phyloP scores from a whole-genome alignment of 2,329 filamentous ascomycete species.

The Aspergillus aculeatus region DNA sequence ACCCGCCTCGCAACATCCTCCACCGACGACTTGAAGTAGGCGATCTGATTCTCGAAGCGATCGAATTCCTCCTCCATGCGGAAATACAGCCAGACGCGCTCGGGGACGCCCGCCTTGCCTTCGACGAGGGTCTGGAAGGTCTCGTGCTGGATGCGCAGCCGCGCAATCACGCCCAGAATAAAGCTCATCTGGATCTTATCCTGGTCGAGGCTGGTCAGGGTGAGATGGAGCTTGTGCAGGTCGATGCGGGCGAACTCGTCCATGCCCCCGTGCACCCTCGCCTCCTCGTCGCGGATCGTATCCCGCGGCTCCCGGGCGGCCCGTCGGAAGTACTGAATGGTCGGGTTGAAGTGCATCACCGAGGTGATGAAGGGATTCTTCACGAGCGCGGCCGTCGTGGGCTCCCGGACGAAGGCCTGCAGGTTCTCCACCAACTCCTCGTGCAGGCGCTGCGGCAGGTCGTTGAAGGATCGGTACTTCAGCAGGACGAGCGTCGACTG shows the following conservation, averaged over 20 bases:
- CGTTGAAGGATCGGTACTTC: slow-evolving; percentile 9
- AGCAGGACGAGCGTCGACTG: slow-evolving; percentile 4
- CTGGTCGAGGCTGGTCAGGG: slow-evolving; percentile 8
- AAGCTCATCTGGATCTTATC: slow-evolving; percentile 12
- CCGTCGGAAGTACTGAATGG: slow-evolving; percentile 8
- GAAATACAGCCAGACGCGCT: slow-evolving; percentile 7
- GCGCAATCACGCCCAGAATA: slow-evolving; percentile 7
- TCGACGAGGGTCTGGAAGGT: slow-evolving; percentile 7
- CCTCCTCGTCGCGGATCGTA: slow-evolving; percentile 8
- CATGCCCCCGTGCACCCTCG: not conserved
- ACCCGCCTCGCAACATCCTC: slow-evolving; percentile 6
- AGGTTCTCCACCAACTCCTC: slow-evolving; percentile 9
- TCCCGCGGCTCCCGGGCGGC: slow-evolving; percentile 7
- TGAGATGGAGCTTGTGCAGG: slow-evolving; percentile 7
- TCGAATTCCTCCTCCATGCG: slow-evolving; percentile 10
- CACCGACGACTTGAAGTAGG: slow-evolving; percentile 9
- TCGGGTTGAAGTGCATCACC: slow-evolving; percentile 10
- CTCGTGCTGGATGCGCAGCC: slow-evolving; percentile 9
- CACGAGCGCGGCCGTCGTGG: slow-evolving; percentile 1
- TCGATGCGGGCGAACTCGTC: slow-evolving; percentile 6
- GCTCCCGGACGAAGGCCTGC: slow-evolving; percentile 1
- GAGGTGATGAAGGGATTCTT: slow-evolving; percentile 8
- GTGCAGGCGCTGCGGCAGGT: slow-evolving; percentile 7
- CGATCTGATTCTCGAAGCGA: slow-evolving; percentile 10
- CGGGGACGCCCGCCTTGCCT: not conserved